Base-by-base conservation (phyloP, 208 protist species). In the Porcisia deanei region DNA sequence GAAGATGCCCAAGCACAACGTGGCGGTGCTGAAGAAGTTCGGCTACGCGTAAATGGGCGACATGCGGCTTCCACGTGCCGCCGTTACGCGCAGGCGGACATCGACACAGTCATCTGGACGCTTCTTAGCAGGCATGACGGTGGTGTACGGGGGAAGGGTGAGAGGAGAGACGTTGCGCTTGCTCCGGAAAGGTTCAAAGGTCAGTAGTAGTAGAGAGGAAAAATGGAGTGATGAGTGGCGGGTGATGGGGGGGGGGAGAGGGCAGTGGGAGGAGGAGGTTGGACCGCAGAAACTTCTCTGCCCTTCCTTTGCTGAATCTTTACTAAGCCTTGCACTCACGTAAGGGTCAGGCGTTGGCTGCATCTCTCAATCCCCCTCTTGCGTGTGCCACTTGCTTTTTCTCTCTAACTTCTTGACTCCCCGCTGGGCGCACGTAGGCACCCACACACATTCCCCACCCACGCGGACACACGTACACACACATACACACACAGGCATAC, bases 1-100 rank as follows among this genome's bases (percentile, higher is more conserved):
- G 20, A 94, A 95, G 89, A 95, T 95, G 86, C 84, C 86, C 55
- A 91, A 91, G 85, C 85, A 94, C 71, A 93, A 96, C 85, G 88
- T 96, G 52, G 90, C 82, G 79, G 85, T 96, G 66, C 88, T 96
- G 76, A 94, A 94, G 85, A 97, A 97, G 88, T 97, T 94, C 75
- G 93, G n/a, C 58, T n/a, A 66, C 60, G 37, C 60, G 37, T 45
- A 65, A 12, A 41, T 41, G 9, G 4, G n/a, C 8, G 39, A 20
- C 61, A n/a, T 25, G 12, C 5, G 61, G 18, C 5, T 20, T 43
- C 6, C 39, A 47, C 61, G 20, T 16, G 39, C 61, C 14, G 39
- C 39, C 18, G 61, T 12, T 47, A 2, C 16, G 49, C 61, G 43
- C 61, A 30, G 34, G 9, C 37, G 39, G 25, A 66, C 61, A 45